Base-by-base conservation (phyloP, 495 filamentous ascomycete genomes). In the Bathelium albidoporum region DNA sequence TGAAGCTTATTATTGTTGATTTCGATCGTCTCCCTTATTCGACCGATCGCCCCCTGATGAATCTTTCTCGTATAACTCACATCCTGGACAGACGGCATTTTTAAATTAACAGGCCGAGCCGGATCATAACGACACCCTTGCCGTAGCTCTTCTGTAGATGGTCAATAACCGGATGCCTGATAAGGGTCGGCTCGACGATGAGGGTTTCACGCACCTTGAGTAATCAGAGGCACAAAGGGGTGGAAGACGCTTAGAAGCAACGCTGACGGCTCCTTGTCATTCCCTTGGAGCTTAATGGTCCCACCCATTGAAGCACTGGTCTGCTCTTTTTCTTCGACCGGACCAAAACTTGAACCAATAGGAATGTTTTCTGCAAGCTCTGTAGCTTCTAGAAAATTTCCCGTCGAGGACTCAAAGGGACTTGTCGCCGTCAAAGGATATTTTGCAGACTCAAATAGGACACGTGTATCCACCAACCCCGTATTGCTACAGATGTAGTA, bases 301-400 rank as follows among this genome's bases (percentile, higher is more conserved):
- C 44, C 44, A 20, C 44, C 44, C 44, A 49, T 49, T 49, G 44
- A 49, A 49, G 44, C 44, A 49, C 44, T 49, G 44, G 20, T 49
- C 44, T 49, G 44, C 44, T 7, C 7, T 49, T 49, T 20, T 49
- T 49, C 18, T 49, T 49, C 44, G 20, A 49, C 44, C 44, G 44
- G 44, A 7, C 44, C 44, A 49, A 49, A 49, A 22, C 44, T 49
- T 49, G 44, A 49, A 49, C 44, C 44, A 7, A 49, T 20, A 20
- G 44, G 44, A 49, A 49, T 49, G 20, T 10, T 49, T 49, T 49
- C 18, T 20, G 44, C 44, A 49, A 49, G 44, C 44, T 49, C 44
- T 49, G 3, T 18, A 49, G 44, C 44, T 49, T 7, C 18, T 49
- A 18, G 12, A 49, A 49, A 22, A 3, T 3, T 7, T 49, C 9